Evolutionary conservation across 1,284 basidiomycete genomes (phyloP).

Genomic region (Grifola frondosa): DNA sequence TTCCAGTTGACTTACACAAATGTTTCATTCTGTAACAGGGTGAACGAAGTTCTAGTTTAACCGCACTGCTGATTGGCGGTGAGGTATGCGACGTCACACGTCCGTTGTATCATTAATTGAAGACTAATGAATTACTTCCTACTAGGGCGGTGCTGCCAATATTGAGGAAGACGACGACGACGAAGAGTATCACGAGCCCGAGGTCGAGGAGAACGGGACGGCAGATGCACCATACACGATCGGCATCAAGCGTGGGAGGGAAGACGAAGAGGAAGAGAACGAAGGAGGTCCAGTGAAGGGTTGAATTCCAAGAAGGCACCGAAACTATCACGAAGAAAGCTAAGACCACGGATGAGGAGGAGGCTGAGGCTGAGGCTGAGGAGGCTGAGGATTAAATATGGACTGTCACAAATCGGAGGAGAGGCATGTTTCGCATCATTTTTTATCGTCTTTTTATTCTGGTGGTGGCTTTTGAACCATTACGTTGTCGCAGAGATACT

Average conservation of each 20-base stretch:
- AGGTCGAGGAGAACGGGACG: conserved; percentile 22
- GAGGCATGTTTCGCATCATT: conserved; percentile 1
- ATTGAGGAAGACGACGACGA: conserved; percentile 35
- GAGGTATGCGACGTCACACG: conserved; percentile 9
- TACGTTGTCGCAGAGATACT: too few species aligned
- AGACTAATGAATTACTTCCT: neutral
- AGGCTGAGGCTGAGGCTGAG: conserved; percentile 7
- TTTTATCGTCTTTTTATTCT: neutral
- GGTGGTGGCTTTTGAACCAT: too few species aligned
- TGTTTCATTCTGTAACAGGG: conserved; percentile 11
- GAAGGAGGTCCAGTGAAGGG: conserved; percentile 24
- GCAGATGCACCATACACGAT: conserved; percentile 22
- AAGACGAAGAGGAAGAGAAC: conserved; percentile 38
- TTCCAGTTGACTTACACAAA: neutral
- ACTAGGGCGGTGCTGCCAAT: conserved; percentile 5
- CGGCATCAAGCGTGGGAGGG: conserved; percentile 38
- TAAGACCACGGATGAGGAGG: conserved; percentile 16
- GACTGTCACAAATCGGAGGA: too few species aligned
- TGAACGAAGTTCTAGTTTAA: conserved; percentile 19
- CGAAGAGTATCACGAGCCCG: conserved; percentile 33
- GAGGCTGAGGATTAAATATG: conserved; percentile 13
- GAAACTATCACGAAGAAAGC: conserved; percentile 42
- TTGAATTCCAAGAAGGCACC: conserved; percentile 35
- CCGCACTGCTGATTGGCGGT: conserved; percentile 26
- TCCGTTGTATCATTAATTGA: neutral